A percentile compares a stretch with the other conserved stretches of the same genome.
phyloP scores from a whole-genome alignment of 352 stramenopile species.

The Globisporangium megalacanthum region DNA sequence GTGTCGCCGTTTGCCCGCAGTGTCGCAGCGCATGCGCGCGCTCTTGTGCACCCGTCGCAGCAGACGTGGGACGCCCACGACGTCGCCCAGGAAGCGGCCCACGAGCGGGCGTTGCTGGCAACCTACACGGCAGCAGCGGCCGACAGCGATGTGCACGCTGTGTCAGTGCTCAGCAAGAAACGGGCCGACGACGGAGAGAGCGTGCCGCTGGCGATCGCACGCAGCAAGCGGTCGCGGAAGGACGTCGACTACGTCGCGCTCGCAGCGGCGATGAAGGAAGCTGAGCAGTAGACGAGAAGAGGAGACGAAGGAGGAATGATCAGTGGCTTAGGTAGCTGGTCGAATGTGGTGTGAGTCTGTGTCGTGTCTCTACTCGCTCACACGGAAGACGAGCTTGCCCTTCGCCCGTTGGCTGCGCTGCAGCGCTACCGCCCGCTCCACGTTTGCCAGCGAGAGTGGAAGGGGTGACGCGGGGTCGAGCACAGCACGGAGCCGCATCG shows the following conservation, averaged over 20 bases:
- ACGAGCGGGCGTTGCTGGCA: conserved; percentile 43
- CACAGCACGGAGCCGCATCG: conserved; percentile 29
- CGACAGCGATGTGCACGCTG: conserved; percentile 1
- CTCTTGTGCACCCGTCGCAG: conserved; percentile 42
- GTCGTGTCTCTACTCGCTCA: background rate
- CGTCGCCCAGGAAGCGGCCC: conserved; percentile 41
- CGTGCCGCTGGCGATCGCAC: conserved; percentile 12
- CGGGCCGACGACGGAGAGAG: background rate
- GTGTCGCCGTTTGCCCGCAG: conserved; percentile 77
- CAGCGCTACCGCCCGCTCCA: conserved; percentile 43
- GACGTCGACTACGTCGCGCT: conserved; percentile 68
- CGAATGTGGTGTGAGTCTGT: too few species aligned
- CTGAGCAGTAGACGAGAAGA: conserved; percentile 12
- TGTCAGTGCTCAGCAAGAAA: conserved; percentile 28
- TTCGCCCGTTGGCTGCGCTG: conserved; percentile 64
- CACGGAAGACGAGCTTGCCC: conserved; percentile 63
- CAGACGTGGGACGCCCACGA: conserved; percentile 40
- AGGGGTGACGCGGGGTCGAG: conserved; percentile 62
- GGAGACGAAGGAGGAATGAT: background rate
- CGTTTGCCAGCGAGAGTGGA: conserved; percentile 52
- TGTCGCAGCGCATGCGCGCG: conserved; percentile 62
- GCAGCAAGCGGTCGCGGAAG: conserved; percentile 48
- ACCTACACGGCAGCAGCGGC: conserved; percentile 28
- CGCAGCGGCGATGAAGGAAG: conserved; percentile 38
- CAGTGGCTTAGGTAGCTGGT: too few species aligned